Evolutionary conservation across 768 basidiomycete genomes (phyloP).

Genomic region (Auricularia auricula-judae): DNA sequence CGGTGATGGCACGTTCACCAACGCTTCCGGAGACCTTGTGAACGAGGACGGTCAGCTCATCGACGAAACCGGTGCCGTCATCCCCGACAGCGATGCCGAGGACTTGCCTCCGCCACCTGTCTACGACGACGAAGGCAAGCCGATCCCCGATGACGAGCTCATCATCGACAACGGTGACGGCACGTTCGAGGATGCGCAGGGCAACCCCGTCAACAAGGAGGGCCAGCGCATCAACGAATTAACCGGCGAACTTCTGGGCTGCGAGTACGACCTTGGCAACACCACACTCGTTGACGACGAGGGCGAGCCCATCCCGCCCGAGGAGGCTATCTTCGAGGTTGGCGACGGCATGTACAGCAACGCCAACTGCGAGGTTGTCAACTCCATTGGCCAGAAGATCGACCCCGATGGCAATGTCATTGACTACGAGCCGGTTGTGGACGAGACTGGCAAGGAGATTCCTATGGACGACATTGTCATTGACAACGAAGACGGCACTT

Average conservation of each 20-base stretch:
- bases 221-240: not conserved
- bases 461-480: not conserved
- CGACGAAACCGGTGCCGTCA: not conserved
- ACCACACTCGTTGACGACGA: not conserved
- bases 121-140: not conserved
- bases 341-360: not conserved
- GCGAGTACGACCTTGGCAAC: not conserved
- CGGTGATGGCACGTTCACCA: not conserved
- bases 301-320: not conserved
- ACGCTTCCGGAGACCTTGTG: not conserved
- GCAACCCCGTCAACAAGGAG: not conserved
- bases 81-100: not conserved
- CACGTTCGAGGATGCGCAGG: not conserved
- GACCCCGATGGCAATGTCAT: not conserved
- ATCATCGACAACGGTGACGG: not conserved
- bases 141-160: not conserved
- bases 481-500: not conserved
- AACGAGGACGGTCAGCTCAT: not conserved
- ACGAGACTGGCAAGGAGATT: not conserved
- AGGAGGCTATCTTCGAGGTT: not conserved
- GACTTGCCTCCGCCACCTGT: not conserved
- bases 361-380: not conserved
- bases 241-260: not conserved
- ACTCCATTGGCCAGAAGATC: not conserved
- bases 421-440: not conserved